phyloP scores from a whole-genome alignment of 2,329 filamentous ascomycete species.

The Colletotrichum aenigma region DNA sequence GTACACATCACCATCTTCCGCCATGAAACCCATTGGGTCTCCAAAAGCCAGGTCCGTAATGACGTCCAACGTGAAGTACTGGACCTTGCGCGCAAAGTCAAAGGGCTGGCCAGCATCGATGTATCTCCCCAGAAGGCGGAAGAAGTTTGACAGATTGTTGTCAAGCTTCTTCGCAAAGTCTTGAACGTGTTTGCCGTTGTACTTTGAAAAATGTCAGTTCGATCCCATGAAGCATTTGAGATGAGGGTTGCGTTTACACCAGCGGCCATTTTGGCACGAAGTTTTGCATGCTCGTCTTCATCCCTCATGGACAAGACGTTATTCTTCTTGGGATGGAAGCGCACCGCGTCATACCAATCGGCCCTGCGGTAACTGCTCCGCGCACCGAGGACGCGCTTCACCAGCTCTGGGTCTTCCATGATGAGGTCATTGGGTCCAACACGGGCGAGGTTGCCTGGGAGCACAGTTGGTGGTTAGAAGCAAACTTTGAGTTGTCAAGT shows the following conservation, averaged over 20 bases:
- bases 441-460: constrained; percentile 19
- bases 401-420: constrained; percentile 14
- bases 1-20: constrained; percentile 48
- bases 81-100: constrained; percentile 51
- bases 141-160: constrained; percentile 44
- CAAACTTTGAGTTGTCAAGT: neutral
- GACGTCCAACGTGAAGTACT: constrained; percentile 59
- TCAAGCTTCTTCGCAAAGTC: constrained; percentile 53
- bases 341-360: constrained; percentile 50
- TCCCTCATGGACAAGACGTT: constrained; percentile 57
- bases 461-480: neutral
- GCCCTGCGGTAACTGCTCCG: constrained; percentile 39
- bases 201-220: constrained; percentile 24
- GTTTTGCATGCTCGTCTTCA: constrained; percentile 42
- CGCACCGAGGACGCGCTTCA: constrained; percentile 40
- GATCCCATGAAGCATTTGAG: rapidly evolving
- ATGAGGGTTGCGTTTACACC: constrained; percentile 41
- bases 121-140: constrained; percentile 47
- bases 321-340: constrained; percentile 55
- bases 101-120: constrained; percentile 40
- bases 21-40: constrained; percentile 49
- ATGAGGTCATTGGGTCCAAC: constrained; percentile 22
- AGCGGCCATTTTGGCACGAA: constrained; percentile 53
- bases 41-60: constrained; percentile 57
- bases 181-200: constrained; percentile 57